Percentiles rank a stretch among this genome's conserved stretches.
Evolutionary conservation across 495 filamentous ascomycete species (phyloP).

Genomic region (Daldinia caldariorum): DNA sequence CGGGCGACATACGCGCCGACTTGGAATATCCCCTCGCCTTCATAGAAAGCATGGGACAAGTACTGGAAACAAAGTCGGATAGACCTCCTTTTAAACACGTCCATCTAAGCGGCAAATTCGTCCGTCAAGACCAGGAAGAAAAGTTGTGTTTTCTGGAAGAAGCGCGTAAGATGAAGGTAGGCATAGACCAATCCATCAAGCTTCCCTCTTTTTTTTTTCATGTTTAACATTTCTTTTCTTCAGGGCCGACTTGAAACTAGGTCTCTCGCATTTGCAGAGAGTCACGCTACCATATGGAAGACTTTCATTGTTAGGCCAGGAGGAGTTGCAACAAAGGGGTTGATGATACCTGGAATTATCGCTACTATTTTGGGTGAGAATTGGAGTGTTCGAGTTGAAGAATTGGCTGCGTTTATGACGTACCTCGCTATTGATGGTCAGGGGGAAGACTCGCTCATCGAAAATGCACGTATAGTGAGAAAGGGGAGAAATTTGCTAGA

Average conservation of each 20-base stretch:
- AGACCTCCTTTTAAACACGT: conserved; percentile 43
- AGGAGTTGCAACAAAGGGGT: neutral
- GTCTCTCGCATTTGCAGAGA: neutral
- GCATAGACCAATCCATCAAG: neutral
- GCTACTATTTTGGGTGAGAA: neutral
- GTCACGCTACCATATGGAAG: neutral
- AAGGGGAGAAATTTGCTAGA: neutral
- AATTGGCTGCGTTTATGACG: neutral
- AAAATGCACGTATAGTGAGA: neutral
- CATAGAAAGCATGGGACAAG: conserved; percentile 2
- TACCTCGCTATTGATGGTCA: neutral
- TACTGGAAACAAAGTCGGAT: neutral
- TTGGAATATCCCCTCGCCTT: neutral
- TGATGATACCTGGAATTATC: neutral
- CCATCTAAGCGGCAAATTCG: conserved; percentile 42
- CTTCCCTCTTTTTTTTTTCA: neutral
- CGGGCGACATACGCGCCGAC: neutral
- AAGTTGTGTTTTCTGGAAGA: conserved; percentile 34
- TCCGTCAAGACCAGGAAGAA: conserved; percentile 31
- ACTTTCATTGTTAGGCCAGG: neutral
- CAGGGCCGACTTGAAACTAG: neutral
- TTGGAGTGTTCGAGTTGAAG: neutral
- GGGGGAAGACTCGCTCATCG: neutral
- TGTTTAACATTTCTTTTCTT: neutral
- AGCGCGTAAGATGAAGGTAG: conserved; percentile 21